Evolutionary conservation across 2,329 filamentous ascomycete genomes (phyloP), one percentile per base, ranked within the genome.

Genomic region (Botrytis elliptica): DNA sequence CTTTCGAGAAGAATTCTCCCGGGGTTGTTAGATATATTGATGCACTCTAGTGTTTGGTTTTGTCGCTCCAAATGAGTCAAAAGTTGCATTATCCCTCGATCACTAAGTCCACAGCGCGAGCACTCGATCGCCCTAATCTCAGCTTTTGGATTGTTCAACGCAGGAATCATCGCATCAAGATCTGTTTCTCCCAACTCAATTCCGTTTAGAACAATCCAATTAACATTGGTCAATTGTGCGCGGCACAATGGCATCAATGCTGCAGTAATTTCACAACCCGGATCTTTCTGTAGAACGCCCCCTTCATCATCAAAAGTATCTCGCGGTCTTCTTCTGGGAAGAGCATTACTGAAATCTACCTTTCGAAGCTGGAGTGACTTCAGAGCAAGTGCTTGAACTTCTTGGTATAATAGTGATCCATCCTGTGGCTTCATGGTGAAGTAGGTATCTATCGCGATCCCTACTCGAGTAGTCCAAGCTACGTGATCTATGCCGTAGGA

Each of bases 171-270:
- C 68, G 69, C 29, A 46, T 93, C 91, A 71, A 93, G 83, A 81
- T 93, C 91, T 0, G 89, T 89, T 71, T 93, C 91, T 59, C 89
- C 90, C n/a, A 93, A 85, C 74, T 88, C 86, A 75, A 93, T 91
- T 20, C 90, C 90, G 75, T 89, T 92, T 74, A 93, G 82, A 36
- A 88, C 85, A 71, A 93, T 87, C 91, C 91, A 93, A 79, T 92
- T 89, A 29, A 93, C 88, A 77, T 90, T 91, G 0, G 91, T 93
- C 38, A 90, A 85, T 77, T 91, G 88, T 75, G 88, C 87, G 75
- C 89, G 89, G 81, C 90, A 92, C 9, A 93, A 83, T 1, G 91
- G 90, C 77, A 91, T 90, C 8, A 93, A 84, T 3, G 90, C 91
- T 79, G 92, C 90, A 29, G 91, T 88, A 67, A 93, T 90, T 59